Evolutionary conservation across 2,329 filamentous ascomycete genomes (phyloP).

Genomic region (Arthrobotrys sphaeroides): DNA sequence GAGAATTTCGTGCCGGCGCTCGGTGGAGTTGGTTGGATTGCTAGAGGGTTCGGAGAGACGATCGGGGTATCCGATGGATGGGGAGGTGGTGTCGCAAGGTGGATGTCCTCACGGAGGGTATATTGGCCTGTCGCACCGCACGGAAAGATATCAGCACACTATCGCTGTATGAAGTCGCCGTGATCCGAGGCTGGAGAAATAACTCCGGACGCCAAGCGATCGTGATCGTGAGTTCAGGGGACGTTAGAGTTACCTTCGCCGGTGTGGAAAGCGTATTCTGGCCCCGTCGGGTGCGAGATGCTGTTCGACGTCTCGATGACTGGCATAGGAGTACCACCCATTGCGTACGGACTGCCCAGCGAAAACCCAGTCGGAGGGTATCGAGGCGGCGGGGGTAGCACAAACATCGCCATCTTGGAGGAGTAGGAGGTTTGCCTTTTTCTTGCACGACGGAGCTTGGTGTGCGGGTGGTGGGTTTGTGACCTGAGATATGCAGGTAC

Average conservation of each 20-base stretch:
- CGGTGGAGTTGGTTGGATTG: constrained; percentile 83
- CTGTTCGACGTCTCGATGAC: constrained; percentile 95
- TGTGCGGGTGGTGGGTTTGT: constrained; percentile 3
- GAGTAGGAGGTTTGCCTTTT: constrained; percentile 18
- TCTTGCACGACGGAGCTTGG: constrained; percentile 27
- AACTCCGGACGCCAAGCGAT: constrained; percentile 22
- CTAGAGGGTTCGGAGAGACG: constrained; percentile 87
- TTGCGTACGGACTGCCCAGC: constrained; percentile 71
- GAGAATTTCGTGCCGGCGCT: constrained; percentile 86
- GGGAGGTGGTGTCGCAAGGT: constrained; percentile 90
- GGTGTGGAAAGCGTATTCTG: constrained; percentile 88
- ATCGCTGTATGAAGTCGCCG: background rate
- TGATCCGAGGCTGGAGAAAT: background rate
- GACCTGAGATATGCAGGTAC: constrained; percentile 34
- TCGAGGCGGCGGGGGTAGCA: constrained; percentile 82
- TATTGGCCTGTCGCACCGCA: constrained; percentile 75
- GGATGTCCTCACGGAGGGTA: constrained; percentile 85
- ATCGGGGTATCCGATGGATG: constrained; percentile 93
- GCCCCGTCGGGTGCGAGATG: constrained; percentile 78
- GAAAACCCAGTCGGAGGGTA: constrained; percentile 79
- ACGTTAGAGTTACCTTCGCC: constrained; percentile 75
- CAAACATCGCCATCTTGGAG: constrained; percentile 62
- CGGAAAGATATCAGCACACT: constrained; percentile 43
- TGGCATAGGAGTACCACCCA: constrained; percentile 73
- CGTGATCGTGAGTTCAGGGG: constrained; percentile 16